Conservation (phyloP, 1,284 basidiomycete genomes). For the Irpex sp. region DNA sequence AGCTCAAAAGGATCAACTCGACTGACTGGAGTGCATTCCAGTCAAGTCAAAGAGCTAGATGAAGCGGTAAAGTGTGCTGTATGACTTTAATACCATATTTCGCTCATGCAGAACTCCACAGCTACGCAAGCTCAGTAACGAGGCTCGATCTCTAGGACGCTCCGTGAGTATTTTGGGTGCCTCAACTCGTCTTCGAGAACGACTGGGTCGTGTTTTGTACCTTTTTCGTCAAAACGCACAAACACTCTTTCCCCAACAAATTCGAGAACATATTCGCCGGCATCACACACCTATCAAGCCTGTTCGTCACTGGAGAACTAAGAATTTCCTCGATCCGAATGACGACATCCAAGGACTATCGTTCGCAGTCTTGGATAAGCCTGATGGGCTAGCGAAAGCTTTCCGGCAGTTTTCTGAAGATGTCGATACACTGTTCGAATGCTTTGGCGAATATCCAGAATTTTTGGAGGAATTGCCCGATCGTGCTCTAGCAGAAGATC, state of each 20-base stretch:
- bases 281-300: conserved; percentile 37
- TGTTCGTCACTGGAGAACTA: conserved; percentile 50
- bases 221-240: conserved; percentile 69
- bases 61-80: too few species aligned
- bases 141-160: too few species aligned
- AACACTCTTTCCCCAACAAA: conserved; percentile 64
- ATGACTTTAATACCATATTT: too few species aligned
- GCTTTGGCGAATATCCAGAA: conserved; percentile 70
- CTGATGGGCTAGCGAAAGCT: conserved; percentile 26
- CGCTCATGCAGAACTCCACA: too few species aligned
- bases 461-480: conserved; percentile 69
- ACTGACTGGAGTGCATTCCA: too few species aligned
- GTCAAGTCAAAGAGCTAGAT: too few species aligned
- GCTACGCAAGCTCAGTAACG: too few species aligned
- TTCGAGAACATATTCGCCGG: conserved; percentile 43
- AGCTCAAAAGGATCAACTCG: too few species aligned
- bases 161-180: conserved; percentile 71
- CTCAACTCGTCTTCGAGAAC: conserved; percentile 60
- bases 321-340: conserved; percentile 44
- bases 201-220: conserved; percentile 58
- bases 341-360: background rate
- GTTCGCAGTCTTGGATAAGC: background rate
- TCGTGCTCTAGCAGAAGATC: conserved; percentile 58
- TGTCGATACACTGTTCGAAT: conserved; percentile 64
- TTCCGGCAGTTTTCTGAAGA: conserved; percentile 54